phyloP scores from a whole-genome alignment of 257 asterid species.

The Mitragyna speciosa region DNA sequence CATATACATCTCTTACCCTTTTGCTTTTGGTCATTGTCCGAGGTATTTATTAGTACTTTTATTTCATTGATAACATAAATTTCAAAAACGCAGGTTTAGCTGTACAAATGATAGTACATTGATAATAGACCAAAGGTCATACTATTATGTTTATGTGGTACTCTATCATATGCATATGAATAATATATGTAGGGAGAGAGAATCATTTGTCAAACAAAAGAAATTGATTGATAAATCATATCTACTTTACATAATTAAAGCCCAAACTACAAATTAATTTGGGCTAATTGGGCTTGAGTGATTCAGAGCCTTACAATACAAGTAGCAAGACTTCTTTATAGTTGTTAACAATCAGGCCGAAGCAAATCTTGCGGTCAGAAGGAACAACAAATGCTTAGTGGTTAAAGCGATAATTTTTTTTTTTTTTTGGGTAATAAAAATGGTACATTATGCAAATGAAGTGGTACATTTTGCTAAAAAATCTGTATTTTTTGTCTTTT shows the following conservation, averaged over 20 bases:
- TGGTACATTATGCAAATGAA: too few relatives aligned
- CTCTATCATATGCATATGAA: neutral
- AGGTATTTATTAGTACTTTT: too few relatives aligned
- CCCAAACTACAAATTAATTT: neutral
- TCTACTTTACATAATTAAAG: neutral
- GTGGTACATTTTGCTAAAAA: too few relatives aligned
- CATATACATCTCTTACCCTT: too few relatives aligned
- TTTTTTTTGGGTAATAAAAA: too few relatives aligned
- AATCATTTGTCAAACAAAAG: neutral
- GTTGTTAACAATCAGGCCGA: neutral
- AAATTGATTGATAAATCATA: neutral
- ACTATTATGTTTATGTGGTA: neutral
- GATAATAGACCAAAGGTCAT: too few relatives aligned
- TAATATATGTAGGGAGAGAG: neutral
- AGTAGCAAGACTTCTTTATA: neutral
- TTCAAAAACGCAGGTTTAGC: too few relatives aligned
- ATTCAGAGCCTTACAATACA: neutral
- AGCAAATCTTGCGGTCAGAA: neutral
- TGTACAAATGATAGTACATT: too few relatives aligned
- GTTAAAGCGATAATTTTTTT: too few relatives aligned
- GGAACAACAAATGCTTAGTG: neutral
- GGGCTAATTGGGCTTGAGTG: neutral
- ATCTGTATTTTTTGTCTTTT: too few relatives aligned
- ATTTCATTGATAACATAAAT: too few relatives aligned
- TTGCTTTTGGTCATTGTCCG: too few relatives aligned